Conservation (phyloP, 192 early-diverging fungal species). For the Glomus cerebriforme region DNA sequence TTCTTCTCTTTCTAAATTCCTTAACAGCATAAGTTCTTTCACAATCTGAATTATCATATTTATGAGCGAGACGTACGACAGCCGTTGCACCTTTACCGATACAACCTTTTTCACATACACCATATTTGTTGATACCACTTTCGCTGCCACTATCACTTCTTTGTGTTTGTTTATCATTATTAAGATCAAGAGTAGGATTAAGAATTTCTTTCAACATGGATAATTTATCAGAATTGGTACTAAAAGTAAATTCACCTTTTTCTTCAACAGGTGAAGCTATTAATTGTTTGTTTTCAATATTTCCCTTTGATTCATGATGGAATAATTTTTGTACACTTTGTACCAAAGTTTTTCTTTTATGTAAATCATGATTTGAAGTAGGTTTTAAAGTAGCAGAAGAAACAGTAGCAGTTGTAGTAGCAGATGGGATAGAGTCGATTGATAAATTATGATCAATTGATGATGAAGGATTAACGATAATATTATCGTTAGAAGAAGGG, state of each 20-base stretch:
- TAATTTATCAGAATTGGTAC: conserved; percentile 2
- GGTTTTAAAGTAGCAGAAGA: background rate
- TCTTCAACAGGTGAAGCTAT: background rate
- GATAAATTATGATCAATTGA: background rate
- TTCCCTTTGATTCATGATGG: conserved; percentile 7
- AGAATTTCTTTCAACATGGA: conserved; percentile 21
- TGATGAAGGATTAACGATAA: background rate
- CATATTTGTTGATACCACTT: conserved; percentile 73
- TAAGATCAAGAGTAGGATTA: conserved; percentile 29
- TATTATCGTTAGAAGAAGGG: background rate
- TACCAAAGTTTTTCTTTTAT: conserved; percentile 14
- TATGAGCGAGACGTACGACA: conserved; percentile 83
- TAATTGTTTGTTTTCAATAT: background rate
- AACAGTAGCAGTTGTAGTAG: background rate
- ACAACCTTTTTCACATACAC: conserved; percentile 67
- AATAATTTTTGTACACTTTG: conserved; percentile 25
- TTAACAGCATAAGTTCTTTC: conserved; percentile 86
- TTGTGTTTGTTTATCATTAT: conserved; percentile 42
- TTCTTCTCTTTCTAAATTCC: conserved; percentile 85
- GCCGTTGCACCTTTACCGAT: conserved; percentile 93
- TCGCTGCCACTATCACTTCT: conserved; percentile 31
- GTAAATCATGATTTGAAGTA: background rate
- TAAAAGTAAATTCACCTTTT: background rate
- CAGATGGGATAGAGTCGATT: background rate
- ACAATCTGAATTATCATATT: conserved; percentile 60